Conservation (phyloP, 495 filamentous ascomycete genomes). For the Penicillium simplicissimum region DNA sequence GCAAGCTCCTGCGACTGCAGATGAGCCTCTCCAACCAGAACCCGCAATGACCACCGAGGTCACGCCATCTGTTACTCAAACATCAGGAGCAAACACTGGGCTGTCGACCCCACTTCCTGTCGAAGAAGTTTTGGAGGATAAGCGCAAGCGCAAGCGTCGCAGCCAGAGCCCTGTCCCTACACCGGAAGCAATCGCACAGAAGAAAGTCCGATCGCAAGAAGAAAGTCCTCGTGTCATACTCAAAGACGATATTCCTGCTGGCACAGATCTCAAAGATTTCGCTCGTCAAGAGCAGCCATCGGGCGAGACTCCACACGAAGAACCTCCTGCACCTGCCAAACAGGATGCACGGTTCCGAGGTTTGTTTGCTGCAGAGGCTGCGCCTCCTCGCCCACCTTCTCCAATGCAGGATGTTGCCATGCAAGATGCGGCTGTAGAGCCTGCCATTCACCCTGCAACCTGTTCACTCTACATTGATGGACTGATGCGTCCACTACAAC, state of each 20-base stretch:
- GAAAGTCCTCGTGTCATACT: conserved; percentile 29
- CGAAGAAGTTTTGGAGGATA: conserved; percentile 54
- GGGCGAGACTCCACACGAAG: conserved; percentile 19
- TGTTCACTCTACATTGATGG: conserved; percentile 86
- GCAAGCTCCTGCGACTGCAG: conserved; percentile 25
- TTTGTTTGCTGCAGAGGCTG: conserved; percentile 45
- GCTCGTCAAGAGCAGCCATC: conserved; percentile 11
- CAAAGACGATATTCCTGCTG: conserved; percentile 29
- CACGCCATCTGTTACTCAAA: conserved; percentile 12
- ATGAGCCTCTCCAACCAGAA: conserved; percentile 16
- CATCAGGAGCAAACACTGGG: conserved; percentile 32
- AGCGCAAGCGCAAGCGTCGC: conserved; percentile 71
- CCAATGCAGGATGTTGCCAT: conserved; percentile 29
- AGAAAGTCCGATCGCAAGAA: conserved; percentile 44
- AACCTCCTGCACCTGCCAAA: conserved; percentile 22
- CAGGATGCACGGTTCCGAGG: conserved; percentile 55
- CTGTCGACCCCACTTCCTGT: conserved; percentile 37
- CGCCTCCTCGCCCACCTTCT: conserved; percentile 23
- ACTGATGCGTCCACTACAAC: conserved; percentile 83
- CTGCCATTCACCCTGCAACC: conserved; percentile 82
- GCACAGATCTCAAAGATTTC: conserved; percentile 12
- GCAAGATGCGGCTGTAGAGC: conserved; percentile 54
- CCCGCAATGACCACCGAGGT: conserved; percentile 21
- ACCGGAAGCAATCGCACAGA: conserved; percentile 43
- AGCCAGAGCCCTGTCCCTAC: conserved; percentile 67